phyloP scores from a whole-genome alignment of 108 stramenopile genomes.

The Cyclostephanos tholiformis region DNA sequence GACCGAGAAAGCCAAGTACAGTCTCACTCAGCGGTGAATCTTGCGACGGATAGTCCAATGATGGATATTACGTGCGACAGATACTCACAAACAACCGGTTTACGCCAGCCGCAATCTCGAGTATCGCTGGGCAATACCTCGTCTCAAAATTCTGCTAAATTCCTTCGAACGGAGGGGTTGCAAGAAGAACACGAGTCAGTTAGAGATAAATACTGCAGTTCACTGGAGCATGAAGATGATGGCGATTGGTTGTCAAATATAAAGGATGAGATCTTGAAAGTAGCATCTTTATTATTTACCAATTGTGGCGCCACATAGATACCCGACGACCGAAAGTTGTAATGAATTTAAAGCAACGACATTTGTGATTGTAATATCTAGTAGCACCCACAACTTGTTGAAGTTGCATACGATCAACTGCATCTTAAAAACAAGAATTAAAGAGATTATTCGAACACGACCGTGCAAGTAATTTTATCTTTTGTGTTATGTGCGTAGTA shows the following conservation, averaged over 20 bases:
- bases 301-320: not conserved
- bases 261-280: slow-evolving; percentile 7
- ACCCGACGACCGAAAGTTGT: not conserved
- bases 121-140: slow-evolving; percentile 5
- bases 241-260: slow-evolving; percentile 4
- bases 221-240: not conserved
- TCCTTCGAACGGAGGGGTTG: not conserved
- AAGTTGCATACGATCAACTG: no score
- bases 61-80: not conserved
- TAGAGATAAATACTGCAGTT: not conserved
- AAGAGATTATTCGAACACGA: no score
- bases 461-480: no score
- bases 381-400: no score
- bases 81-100: not conserved
- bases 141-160: not conserved
- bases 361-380: no score
- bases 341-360: not conserved
- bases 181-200: not conserved
- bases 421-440: no score
- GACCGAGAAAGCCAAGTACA: no score
- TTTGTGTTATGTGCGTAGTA: not conserved
- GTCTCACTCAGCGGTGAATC: no score
- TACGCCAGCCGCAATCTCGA: not conserved
- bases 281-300: not conserved
- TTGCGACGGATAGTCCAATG: not conserved